phyloP scores from a whole-genome alignment of 352 stramenopile species.

The Plasmopara viticola region DNA sequence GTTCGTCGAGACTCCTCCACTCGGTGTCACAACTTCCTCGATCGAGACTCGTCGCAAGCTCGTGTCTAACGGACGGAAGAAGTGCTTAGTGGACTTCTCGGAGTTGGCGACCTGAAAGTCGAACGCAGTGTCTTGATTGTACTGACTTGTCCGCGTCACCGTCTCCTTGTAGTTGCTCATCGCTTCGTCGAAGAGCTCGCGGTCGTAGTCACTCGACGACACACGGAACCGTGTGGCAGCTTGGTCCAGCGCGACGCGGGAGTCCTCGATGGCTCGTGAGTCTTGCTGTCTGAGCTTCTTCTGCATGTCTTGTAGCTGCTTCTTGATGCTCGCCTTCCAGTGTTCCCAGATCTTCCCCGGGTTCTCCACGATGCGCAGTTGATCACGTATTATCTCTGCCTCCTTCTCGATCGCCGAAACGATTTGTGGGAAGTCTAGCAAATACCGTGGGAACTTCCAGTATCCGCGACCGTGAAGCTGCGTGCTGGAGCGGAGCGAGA shows the following conservation, averaged over 20 bases:
- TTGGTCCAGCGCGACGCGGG: background rate
- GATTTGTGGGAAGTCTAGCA: no score
- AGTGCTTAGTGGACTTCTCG: background rate
- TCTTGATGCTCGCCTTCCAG: background rate
- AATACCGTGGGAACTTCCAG: no score
- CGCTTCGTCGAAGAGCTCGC: background rate
- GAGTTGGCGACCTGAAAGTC: background rate
- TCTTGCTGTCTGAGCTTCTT: background rate
- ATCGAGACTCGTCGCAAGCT: background rate
- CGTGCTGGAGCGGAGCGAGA: no score
- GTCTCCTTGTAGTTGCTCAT: constrained; percentile 1
- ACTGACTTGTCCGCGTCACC: constrained; percentile 1
- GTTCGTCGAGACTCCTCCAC: background rate
- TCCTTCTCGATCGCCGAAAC: no score
- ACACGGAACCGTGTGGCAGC: background rate
- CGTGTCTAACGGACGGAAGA: background rate
- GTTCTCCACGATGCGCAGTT: background rate
- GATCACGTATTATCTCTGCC: no score
- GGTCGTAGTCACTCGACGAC: background rate
- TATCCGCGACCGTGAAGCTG: no score
- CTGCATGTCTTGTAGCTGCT: background rate
- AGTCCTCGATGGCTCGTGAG: background rate
- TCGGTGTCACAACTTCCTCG: background rate
- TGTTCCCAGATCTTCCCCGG: background rate
- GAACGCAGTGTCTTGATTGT: background rate